A percentile compares a stretch with the other conserved stretches of the same genome.
Evolutionary conservation across 2,329 filamentous ascomycete genomes (phyloP).

Genomic region (Venturia aucupariae): DNA sequence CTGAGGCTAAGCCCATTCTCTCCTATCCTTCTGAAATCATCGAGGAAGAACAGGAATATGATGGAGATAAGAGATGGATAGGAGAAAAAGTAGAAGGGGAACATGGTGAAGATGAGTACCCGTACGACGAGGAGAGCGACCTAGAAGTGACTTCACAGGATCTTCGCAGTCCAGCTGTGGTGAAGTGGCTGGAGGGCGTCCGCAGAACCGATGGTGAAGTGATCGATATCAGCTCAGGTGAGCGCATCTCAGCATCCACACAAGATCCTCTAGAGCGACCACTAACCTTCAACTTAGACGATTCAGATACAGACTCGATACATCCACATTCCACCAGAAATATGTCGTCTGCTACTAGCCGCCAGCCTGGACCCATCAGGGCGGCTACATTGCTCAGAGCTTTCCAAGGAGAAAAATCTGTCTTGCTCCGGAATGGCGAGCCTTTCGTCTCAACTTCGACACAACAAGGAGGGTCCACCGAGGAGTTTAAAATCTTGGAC

Average conservation of each 20-base stretch:
- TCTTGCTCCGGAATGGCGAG: background rate
- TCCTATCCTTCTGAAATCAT: background rate
- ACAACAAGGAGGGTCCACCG: background rate
- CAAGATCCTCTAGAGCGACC: background rate
- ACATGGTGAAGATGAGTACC: background rate
- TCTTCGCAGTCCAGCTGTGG: background rate
- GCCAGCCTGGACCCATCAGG: background rate
- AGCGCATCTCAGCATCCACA: background rate
- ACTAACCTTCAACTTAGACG: background rate
- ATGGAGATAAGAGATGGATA: background rate
- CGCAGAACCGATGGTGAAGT: background rate
- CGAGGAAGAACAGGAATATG: background rate
- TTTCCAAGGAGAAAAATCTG: background rate
- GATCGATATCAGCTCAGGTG: background rate
- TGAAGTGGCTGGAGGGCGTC: background rate
- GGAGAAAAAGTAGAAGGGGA: background rate
- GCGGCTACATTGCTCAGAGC: background rate
- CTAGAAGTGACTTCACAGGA: background rate
- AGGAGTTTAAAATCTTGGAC: background rate
- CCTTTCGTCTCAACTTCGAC: background rate
- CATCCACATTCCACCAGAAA: background rate
- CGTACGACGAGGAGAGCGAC: background rate
- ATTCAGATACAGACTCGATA: background rate
- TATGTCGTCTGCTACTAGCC: background rate
- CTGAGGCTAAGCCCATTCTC: too few species aligned